phyloP scores from a whole-genome alignment of 768 basidiomycete species.

The Wakefieldia striispora region DNA sequence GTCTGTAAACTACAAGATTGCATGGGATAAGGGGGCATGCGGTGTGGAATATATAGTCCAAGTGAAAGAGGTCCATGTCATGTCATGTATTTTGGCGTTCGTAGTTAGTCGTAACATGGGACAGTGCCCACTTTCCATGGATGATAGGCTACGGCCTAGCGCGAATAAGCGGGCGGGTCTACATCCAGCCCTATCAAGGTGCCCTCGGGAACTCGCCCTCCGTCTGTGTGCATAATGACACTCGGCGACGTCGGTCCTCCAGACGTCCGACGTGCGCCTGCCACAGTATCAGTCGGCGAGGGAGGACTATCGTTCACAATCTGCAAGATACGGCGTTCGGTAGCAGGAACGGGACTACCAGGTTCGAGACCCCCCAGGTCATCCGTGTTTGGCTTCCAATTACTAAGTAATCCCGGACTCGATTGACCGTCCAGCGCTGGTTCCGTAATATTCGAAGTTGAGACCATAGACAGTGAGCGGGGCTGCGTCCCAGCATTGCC shows the following conservation, averaged over 20 bases:
- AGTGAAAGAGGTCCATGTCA: conserved; percentile 8
- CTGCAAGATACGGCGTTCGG: conserved; percentile 28
- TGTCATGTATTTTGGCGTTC: conserved; percentile 10
- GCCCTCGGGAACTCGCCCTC: conserved; percentile 14
- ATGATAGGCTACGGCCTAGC: neutral
- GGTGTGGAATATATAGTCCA: conserved; percentile 11
- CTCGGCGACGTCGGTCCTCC: neutral
- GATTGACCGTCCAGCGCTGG: conserved; percentile 3
- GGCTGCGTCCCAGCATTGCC: conserved; percentile 7
- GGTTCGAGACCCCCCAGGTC: conserved; percentile 16
- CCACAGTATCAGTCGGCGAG: conserved; percentile 17
- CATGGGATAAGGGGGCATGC: conserved; percentile 4
- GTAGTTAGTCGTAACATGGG: conserved; percentile 12
- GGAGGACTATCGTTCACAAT: conserved; percentile 24
- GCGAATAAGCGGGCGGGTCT: conserved; percentile 27
- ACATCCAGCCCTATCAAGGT: neutral
- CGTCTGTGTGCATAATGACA: conserved; percentile 29
- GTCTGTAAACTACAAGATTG: conserved; percentile 18
- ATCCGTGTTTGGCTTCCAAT: conserved; percentile 22
- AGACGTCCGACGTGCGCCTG: neutral
- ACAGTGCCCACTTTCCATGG: conserved; percentile 2
- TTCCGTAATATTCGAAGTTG: conserved; percentile 12
- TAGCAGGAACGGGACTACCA: conserved; percentile 19
- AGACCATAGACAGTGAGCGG: conserved; percentile 23
- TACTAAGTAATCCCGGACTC: conserved; percentile 1